Base-by-base conservation (phyloP, 2,329 filamentous ascomycete genomes). In the Ophiostoma australiae region DNA sequence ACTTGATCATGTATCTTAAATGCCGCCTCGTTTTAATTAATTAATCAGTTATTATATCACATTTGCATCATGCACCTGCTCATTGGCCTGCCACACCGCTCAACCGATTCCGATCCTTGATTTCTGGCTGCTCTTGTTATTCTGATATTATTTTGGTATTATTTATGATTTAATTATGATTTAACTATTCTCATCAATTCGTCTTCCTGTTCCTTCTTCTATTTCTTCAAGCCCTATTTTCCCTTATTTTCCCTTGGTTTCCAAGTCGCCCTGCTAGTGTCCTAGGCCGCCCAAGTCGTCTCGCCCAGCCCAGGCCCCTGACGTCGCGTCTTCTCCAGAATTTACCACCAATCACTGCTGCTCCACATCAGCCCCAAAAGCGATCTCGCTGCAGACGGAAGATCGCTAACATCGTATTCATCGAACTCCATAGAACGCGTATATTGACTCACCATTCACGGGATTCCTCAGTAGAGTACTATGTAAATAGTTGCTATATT, bases 331-430 rank as follows among this genome's bases (percentile, higher is more conserved):
- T 65, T 35, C 61, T 65, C 61, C 61, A 65, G 61, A 65, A 11
- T 65, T 65, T 65, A 65, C 61, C 61, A 65, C 61, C 61, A 65
- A 65, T 65, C 61, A 65, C 2, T n/a, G 23, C n/a, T 13, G 52
- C 52, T 27, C 52, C 52, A 65, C 61, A 37, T 65, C 61, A 35
- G 61, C 61, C 61, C 61, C 61, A 65, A 65, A 65, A 17, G 61
- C 61, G 31, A 65, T 65, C 58, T 35, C 31, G 31, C 61, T 65
- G 61, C 31, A 65, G 13, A 35, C 20, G 61, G 20, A 6, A 37
- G 23, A 65, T 37, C 15, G 17, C 10, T 20, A 52, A 23, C 10
- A 58, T 58, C n/a, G 52, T 58, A 58, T 27, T 58, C n/a, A 23
- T 58, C 52, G n/a, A 48, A 8, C 13, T 48, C 17, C 17, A 44